Conservation (phyloP, 164 flowering plant genomes). For the Vitis vinifera region DNA sequence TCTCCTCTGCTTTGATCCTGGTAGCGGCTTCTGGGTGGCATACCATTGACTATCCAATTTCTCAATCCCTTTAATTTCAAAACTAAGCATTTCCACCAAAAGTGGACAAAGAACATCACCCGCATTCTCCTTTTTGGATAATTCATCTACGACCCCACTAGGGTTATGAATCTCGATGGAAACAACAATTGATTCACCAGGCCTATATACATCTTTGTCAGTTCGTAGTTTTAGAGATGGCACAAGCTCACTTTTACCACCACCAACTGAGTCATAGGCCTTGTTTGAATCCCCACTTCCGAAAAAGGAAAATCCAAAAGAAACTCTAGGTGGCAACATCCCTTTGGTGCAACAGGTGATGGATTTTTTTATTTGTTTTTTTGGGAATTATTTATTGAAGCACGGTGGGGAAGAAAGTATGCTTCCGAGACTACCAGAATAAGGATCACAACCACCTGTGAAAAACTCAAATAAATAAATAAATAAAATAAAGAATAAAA, state of each 20-base stretch:
- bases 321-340: slow-evolving; percentile 21
- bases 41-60: slow-evolving; percentile 93
- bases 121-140: slow-evolving; percentile 7
- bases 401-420: no score
- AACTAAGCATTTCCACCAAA: slow-evolving; percentile 60
- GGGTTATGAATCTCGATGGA: slow-evolving; percentile 55
- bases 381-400: no score
- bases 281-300: slow-evolving; percentile 39
- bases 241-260: slow-evolving; percentile 14
- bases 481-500: no score
- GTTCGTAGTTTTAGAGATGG: slow-evolving; percentile 56
- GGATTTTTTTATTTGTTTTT: no score
- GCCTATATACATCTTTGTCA: slow-evolving; percentile 78
- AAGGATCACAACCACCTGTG: no score
- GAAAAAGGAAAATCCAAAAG: slow-evolving; percentile 56
- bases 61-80: slow-evolving; percentile 84
- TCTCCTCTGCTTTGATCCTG: slow-evolving; percentile 69
- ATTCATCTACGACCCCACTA: slow-evolving; percentile 1
- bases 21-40: slow-evolving; percentile 56
- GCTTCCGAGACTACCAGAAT: no score
- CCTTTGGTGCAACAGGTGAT: not conserved
- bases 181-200: slow-evolving; percentile 69
- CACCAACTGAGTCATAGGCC: slow-evolving; percentile 11
- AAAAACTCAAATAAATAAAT: no score
- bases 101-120: slow-evolving; percentile 32